phyloP scores from a whole-genome alignment of 2,329 filamentous ascomycete species.

The Ophiocordyceps australis region DNA sequence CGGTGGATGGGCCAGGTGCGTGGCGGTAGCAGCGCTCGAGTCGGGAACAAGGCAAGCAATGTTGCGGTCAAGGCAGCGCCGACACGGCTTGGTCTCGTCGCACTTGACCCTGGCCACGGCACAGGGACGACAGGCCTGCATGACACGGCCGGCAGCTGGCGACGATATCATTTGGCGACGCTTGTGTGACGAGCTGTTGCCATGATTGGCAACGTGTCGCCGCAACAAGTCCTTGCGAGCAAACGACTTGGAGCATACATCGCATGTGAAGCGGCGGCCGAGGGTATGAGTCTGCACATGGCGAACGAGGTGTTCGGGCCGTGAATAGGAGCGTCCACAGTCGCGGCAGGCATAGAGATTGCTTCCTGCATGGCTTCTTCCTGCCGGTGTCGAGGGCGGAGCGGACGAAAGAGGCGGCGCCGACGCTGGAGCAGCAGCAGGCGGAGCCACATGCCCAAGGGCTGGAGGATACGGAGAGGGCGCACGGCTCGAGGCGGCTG shows the following conservation, averaged over 20 bases:
- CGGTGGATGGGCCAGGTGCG: slow-evolving; percentile 16
- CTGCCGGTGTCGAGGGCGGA: not conserved
- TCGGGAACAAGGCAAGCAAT: slow-evolving; percentile 22
- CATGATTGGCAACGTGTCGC: slow-evolving; percentile 31
- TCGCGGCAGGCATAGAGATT: slow-evolving; percentile 31
- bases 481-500: not conserved
- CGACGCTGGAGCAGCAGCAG: not conserved
- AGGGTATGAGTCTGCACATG: slow-evolving; percentile 32
- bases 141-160: slow-evolving; percentile 27
- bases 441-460: not conserved
- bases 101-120: slow-evolving; percentile 34
- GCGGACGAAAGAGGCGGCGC: not conserved
- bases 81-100: slow-evolving; percentile 34
- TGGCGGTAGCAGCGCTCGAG: slow-evolving; percentile 18
- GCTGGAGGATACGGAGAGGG: not conserved
- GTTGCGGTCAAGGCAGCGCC: slow-evolving; percentile 27
- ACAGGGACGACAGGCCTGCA: slow-evolving; percentile 32
- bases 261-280: slow-evolving; percentile 28
- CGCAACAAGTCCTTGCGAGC: slow-evolving; percentile 34
- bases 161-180: slow-evolving; percentile 24
- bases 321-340: slow-evolving; percentile 30
- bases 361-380: slow-evolving; percentile 8
- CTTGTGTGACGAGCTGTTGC: slow-evolving; percentile 27
- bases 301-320: slow-evolving; percentile 33
- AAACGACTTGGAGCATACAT: slow-evolving; percentile 34